Conservation (phyloP, 495 filamentous ascomycete species). For the Penicillium coprophilum region DNA sequence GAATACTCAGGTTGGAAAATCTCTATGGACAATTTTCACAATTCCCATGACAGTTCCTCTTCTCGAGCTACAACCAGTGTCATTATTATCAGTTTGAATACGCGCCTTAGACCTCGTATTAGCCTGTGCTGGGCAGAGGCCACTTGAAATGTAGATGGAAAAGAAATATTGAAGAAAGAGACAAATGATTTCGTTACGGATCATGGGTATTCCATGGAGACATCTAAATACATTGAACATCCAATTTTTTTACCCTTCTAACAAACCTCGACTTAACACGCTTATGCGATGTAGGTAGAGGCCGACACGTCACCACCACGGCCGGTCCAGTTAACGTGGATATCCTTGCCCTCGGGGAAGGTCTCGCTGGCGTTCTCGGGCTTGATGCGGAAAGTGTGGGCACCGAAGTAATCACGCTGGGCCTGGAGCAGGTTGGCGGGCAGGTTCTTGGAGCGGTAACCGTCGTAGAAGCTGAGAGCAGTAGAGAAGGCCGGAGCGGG, state of each 20-base stretch:
- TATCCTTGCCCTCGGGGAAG: slow-evolving; percentile 83
- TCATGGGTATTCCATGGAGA: slow-evolving; percentile 25
- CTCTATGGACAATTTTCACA: no score
- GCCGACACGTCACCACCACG: slow-evolving; percentile 95
- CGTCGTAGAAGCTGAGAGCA: slow-evolving; percentile 96
- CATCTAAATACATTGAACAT: slow-evolving; percentile 37
- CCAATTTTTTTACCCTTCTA: slow-evolving; percentile 30
- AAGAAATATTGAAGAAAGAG: slow-evolving; percentile 6
- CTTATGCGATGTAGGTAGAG: slow-evolving; percentile 94
- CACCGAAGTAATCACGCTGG: slow-evolving; percentile 98
- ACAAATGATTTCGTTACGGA: slow-evolving; percentile 29
- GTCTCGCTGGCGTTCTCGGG: slow-evolving; percentile 79
- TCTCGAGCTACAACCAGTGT: not conserved
- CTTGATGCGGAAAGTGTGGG: slow-evolving; percentile 98
- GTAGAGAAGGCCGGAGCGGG: slow-evolving; percentile 95
- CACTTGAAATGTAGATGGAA: not conserved
- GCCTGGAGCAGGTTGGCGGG: slow-evolving; percentile 98
- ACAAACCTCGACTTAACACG: slow-evolving; percentile 7
- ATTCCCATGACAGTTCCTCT: no score
- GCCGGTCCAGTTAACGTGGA: slow-evolving; percentile 99
- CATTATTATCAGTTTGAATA: not conserved
- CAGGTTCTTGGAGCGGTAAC: slow-evolving; percentile 90
- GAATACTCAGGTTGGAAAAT: no score
- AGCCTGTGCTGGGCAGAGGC: not conserved
- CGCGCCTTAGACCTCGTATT: not conserved